Conservation (phyloP, 2,329 filamentous ascomycete species). For the Colletotrichum incanum region DNA sequence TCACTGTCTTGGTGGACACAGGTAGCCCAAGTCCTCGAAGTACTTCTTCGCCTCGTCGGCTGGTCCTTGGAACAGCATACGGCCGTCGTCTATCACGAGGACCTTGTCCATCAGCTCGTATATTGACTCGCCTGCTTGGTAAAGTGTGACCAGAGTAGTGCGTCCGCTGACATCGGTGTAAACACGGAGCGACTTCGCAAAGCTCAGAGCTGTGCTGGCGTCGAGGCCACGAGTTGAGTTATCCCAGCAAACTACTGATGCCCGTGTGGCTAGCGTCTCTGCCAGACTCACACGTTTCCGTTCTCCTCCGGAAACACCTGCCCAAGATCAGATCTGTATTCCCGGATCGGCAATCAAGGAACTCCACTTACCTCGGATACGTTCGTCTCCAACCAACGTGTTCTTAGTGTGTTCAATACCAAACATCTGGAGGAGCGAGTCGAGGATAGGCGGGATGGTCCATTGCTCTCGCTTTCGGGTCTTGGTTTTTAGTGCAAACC, state of each 20-base stretch:
- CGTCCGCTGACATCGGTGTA: constrained; percentile 84
- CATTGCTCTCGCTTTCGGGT: constrained; percentile 76
- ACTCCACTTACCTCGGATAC: constrained; percentile 68
- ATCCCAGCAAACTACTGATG: constrained; percentile 83
- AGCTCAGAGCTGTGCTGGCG: constrained; percentile 84
- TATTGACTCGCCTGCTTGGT: constrained; percentile 62
- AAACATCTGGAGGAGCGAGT: constrained; percentile 83
- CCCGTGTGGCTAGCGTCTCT: constrained; percentile 82
- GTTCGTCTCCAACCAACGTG: constrained; percentile 83
- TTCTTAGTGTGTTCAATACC: constrained; percentile 83
- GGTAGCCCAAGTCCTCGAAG: constrained; percentile 82
- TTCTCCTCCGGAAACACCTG: constrained; percentile 80
- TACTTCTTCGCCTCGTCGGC: constrained; percentile 77
- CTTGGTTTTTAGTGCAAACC: constrained; percentile 83
- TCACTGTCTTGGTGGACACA: constrained; percentile 66
- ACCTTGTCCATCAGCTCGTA: constrained; percentile 81
- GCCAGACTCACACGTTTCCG: constrained; percentile 86
- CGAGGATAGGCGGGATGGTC: constrained; percentile 78
- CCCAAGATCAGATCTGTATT: not conserved
- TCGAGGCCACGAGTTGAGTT: constrained; percentile 87
- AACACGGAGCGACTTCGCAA: constrained; percentile 77
- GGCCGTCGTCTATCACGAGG: constrained; percentile 81
- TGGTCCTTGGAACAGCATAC: constrained; percentile 83
- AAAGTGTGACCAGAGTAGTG: constrained; percentile 60
- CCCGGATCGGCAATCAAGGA: no score